These are phyloP conservation scores for Yamadazyma tumulicola DNA, from an alignment of 805 yeast genomes.

Conservation along the genomic window DNA sequence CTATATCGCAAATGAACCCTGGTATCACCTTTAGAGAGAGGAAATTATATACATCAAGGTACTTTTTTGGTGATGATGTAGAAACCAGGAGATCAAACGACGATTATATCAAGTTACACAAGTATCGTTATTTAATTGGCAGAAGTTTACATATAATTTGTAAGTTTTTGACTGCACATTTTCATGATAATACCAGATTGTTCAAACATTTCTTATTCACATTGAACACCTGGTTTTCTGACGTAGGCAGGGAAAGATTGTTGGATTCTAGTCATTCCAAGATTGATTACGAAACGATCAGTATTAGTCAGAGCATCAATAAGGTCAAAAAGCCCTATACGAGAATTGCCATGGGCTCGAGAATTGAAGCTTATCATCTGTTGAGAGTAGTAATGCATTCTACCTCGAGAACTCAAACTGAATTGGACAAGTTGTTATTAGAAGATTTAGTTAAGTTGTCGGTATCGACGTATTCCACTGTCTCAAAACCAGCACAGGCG, in stretches of 20 bases:
- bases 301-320: constrained; percentile 58
- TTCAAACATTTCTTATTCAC: constrained; percentile 61
- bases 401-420: constrained; percentile 68
- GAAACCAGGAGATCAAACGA: constrained; percentile 38
- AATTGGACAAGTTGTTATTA: constrained; percentile 58
- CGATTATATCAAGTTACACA: constrained; percentile 48
- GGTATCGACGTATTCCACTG: constrained; percentile 65
- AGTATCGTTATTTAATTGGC: constrained; percentile 58
- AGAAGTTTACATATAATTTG: constrained; percentile 57
- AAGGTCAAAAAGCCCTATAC: constrained; percentile 70
- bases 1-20: constrained; percentile 49
- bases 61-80: constrained; percentile 57
- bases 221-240: constrained; percentile 72
- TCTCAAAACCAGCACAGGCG: constrained; percentile 67
- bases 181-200: constrained; percentile 61
- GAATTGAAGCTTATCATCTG: constrained; percentile 70
- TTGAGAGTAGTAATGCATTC: constrained; percentile 70
- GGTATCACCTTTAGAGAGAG: constrained; percentile 55
- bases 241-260: constrained; percentile 70
- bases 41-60: constrained; percentile 60
- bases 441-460: constrained; percentile 62
- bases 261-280: constrained; percentile 55
- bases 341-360: constrained; percentile 69
- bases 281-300: constrained; percentile 54
- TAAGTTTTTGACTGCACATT: constrained; percentile 42